Percentiles rank a stretch among this genome's conserved stretches.
phyloP scores from a whole-genome alignment of 768 basidiomycete genomes.

The Tulasnella sp. region DNA sequence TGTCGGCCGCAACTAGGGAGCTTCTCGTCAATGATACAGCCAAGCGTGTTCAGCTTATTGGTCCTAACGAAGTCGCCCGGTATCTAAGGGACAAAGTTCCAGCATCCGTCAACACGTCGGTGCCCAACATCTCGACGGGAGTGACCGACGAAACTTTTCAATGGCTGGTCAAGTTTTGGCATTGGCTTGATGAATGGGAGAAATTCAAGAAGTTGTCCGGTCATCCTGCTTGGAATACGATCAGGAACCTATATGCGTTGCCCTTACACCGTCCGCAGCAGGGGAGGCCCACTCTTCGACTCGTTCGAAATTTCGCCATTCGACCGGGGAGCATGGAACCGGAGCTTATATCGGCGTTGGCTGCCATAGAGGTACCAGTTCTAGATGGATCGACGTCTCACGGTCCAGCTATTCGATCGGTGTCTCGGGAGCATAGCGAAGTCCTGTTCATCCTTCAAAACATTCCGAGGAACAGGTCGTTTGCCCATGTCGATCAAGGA shows the following conservation, averaged over 20 bases:
- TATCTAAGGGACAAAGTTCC: background rate
- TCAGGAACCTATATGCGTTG: background rate
- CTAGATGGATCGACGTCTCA: background rate
- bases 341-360: background rate
- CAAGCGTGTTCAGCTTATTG: background rate
- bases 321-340: background rate
- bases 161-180: constrained; percentile 47
- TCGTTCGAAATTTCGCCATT: background rate
- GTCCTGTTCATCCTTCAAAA: background rate
- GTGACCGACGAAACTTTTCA: constrained; percentile 29
- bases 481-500: background rate
- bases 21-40: background rate
- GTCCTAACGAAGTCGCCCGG: background rate
- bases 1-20: background rate
- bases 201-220: background rate
- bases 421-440: background rate
- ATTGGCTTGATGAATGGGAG: constrained; percentile 40
- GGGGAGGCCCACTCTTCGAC: background rate
- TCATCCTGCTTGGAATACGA: background rate
- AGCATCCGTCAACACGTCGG: background rate
- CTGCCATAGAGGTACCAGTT: background rate
- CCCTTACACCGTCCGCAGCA: background rate
- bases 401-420: background rate
- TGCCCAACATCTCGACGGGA: background rate
- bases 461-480: background rate